These are phyloP conservation scores for Aspergillus affinis DNA, from an alignment of 495 filamentous ascomycete genomes.

Conservation along the genomic window DNA sequence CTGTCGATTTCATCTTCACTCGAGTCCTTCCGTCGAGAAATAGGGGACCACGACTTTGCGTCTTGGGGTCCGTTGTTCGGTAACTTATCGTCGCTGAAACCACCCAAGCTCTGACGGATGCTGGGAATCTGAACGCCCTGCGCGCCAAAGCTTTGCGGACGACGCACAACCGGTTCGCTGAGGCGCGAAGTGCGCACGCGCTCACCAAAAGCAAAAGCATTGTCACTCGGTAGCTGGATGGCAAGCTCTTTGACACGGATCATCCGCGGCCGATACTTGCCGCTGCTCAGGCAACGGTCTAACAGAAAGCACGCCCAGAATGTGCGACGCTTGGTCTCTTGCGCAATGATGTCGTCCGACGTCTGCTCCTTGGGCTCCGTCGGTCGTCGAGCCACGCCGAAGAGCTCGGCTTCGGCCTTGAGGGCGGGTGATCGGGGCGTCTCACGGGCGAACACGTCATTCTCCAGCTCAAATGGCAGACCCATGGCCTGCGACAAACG, in stretches of 20 bases:
- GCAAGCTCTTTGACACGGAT: constrained; percentile 64
- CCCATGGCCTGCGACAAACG: constrained; percentile 71
- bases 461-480: constrained; percentile 62
- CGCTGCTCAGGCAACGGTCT: constrained; percentile 75
- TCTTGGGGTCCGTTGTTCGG: constrained; percentile 35
- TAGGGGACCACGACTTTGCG: constrained; percentile 43
- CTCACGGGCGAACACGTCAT: constrained; percentile 43
- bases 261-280: constrained; percentile 70
- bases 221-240: constrained; percentile 49
- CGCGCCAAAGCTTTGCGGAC: constrained; percentile 43
- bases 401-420: constrained; percentile 43
- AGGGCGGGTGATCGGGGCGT: constrained; percentile 42
- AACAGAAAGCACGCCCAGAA: constrained; percentile 87
- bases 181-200: constrained; percentile 47
- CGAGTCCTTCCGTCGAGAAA: constrained; percentile 61
- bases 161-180: constrained; percentile 37
- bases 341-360: constrained; percentile 61
- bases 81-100: constrained; percentile 41
- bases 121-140: constrained; percentile 48
- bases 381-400: constrained; percentile 36
- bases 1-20: constrained; percentile 64
- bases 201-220: constrained; percentile 51
- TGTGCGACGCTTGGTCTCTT: constrained; percentile 76
- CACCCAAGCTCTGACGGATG: constrained; percentile 45
- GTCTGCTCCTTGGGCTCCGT: constrained; percentile 38